Base-by-base conservation (phyloP, 2,329 filamentous ascomycete species). In the Sporothrix euskadiensis region DNA sequence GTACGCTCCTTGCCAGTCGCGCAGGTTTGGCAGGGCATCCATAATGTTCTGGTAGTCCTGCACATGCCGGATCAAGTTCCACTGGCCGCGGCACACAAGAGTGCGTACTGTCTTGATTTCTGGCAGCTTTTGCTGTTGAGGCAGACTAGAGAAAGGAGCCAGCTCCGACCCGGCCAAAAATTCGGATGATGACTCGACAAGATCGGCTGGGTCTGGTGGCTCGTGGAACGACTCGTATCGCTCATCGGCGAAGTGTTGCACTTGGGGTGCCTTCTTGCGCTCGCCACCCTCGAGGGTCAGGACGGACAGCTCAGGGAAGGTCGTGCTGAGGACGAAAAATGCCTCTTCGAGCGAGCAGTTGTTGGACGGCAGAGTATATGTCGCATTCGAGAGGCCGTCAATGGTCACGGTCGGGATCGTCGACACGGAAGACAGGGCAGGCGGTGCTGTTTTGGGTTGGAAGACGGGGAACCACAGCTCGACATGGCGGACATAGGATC, bases 381-480 rank as follows among this genome's bases (percentile, higher is more conserved):
- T 86, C 4, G 88, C 85, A 59, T 85, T 86, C n/a, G 85, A 86
- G 73, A 88, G 81, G 41, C 87, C 86, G 74, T 88, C 86, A 56
- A 84, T 83, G 1, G 85, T 86, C n/a, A 88, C 84, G 0, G 84
- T 86, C 8, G 86, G 87, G 10, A 88, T 80, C 1, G 83, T 81
- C 69, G 85, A 81, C 0, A 82, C 83, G 56, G 83, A 83, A 19
- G 84, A 83, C 26, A 83, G 76, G 4, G 83, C 81, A 56, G 82
- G 78, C 5, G 85, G 81, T 10, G 83, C 81, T 73, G 84, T 83
- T 73, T 85, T 86, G 26, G 87, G 88, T 76, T 90, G 87, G 77
- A 91, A 94, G 56, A 93, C 91, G 3, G 92, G 91, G 75, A 94
- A 92, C 91, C 91, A 94, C 57, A 93, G 85, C 81, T 94, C 91